Evolutionary conservation across 306 rosid species (phyloP).

Genomic region (Acacia crassicarpa): DNA sequence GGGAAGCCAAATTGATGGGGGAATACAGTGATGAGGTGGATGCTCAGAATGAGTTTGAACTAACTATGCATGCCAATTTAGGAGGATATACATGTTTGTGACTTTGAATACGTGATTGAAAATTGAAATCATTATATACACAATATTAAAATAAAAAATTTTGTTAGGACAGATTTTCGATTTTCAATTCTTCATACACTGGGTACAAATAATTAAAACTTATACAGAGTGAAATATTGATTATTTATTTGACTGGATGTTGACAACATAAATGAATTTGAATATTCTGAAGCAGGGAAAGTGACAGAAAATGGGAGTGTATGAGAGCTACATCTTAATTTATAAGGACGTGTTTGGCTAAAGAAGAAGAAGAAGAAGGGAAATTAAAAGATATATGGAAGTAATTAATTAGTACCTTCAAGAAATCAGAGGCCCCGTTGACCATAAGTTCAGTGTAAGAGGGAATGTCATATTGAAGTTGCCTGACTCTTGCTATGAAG

Average conservation of each 20-base stretch:
- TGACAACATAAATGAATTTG: not conserved
- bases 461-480: slow-evolving; percentile 52
- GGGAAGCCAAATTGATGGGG: not conserved
- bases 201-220: not conserved
- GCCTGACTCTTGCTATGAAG: slow-evolving; percentile 41
- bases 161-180: not conserved
- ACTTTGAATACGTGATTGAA: not conserved
- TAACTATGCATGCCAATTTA: not conserved
- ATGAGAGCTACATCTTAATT: not conserved
- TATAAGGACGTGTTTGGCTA: not conserved
- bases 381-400: not conserved
- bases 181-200: not conserved
- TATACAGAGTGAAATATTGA: no score
- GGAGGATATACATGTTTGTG: not conserved
- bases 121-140: not conserved
- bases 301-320: not conserved
- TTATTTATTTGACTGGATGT: not conserved
- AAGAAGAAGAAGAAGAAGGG: not conserved
- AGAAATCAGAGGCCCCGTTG: slow-evolving; percentile 43
- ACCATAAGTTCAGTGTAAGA: slow-evolving; percentile 69
- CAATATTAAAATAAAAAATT: not conserved
- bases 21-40: not conserved
- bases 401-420: slow-evolving; percentile 41
- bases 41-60: not conserved
- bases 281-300: not conserved